Evolutionary conservation across 306 rosid genomes (phyloP), one percentile per base, ranked within the genome.

Genomic region (Begonia loranthoides): DNA sequence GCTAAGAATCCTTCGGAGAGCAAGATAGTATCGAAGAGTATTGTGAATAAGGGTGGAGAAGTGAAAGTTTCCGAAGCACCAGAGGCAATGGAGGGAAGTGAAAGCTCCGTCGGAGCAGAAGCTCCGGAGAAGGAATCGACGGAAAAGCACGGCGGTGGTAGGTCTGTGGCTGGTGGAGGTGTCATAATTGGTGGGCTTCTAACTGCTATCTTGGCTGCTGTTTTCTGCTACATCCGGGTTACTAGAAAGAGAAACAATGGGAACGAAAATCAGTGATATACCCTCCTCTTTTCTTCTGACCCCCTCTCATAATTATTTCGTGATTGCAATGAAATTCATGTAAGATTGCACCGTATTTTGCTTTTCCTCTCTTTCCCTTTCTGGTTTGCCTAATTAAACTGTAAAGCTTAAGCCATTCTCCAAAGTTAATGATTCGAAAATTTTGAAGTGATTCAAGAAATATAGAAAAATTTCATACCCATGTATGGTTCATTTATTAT

Each of bases 81-180:
- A 17, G 21, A 14, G 9, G 11, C 12, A 15, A 15, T 10, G 9
- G 28, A 44, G 41, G 50, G 28, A 8, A 33, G 14, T 36, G 61
- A 22, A 11, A 13, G 15, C 50, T 13, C 0, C 13, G 19, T 1
- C 5, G 70, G 4, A 53, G 82, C 84, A 22, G 79, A 66, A 47
- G 83, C 73, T 53, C 95, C 97, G 13, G 34, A 38, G 17, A 56
- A 56, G 50, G 61, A 93, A 69, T 60, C 69, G 66, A 28, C 79
- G 54, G 82, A 77, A 38, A 78, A 76, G 50, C 87, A 79, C 58
- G 87, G 66, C 60, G 19, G 78, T 10, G 84, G 79, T 17, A 79
- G 72, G 60, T 87, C 96, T 12, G 59, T 89, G 57, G 84, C 89
- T 4, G 95, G 95, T 58, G 95, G 95, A 4, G 87, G 90, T 58